Base-by-base conservation (phyloP, 208 protist genomes). In the Crithidia thermophila region DNA sequence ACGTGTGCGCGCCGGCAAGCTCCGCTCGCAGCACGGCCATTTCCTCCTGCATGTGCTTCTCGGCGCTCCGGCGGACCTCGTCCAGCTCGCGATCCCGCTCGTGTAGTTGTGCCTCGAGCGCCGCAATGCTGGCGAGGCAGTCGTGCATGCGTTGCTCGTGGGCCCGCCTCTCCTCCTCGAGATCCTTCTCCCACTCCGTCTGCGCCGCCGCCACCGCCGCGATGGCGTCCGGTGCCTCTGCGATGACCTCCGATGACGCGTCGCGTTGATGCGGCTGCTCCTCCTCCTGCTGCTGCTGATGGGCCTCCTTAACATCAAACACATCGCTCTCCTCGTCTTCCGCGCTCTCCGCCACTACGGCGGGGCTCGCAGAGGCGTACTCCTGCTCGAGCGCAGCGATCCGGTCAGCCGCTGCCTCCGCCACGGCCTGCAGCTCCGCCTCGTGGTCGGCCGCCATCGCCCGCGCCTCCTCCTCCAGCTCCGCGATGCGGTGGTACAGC, bases 371-470 rank as follows among this genome's bases (percentile, higher is more conserved):
- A 8, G 27, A 45, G 7, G 55, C 64, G 42, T 82, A 81, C 39
- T 77, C 62, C 37, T 84, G 53, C 59, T 91, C 84, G 28, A 84
- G 40, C 56, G 84, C 83, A 8, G 72, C 74, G 42, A 94, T 78
- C 30, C 72, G 82, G 3, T 79, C 79, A 5, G 74, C 79, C 3
- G 85, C 88, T 34, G 76, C 82, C 13, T 72, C 71, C 3, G 77
- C 70, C 43, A 90, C 47, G 23, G 50, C 73, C 56, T 84, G 70
- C 55, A 94, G 40, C 71, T 91, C 83, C 47, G 77, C 75, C 40
- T 87, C 77, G 45, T 89, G 81, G 3, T 57, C 27, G 21, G 46
- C 34, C 20, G 36, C 42, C 57, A 79, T 34, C 20, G 77, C 53
- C 40, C 67, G 23, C 61, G 74, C 46, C 47, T 66, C 66, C 11